Base-by-base conservation (phyloP, 2,329 filamentous ascomycete genomes). In the Fusarium sp. region DNA sequence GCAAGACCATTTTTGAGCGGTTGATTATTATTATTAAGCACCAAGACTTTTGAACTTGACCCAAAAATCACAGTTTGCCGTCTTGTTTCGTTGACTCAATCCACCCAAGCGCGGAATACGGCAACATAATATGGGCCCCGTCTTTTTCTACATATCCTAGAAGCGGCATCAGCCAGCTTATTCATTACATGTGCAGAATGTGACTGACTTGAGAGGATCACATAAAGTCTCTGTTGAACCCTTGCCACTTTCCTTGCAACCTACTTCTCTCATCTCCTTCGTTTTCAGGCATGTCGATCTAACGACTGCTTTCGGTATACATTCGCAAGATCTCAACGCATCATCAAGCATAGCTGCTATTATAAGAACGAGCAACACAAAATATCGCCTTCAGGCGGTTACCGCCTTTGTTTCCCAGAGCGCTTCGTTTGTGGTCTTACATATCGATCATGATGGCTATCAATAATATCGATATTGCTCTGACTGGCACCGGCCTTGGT, bases 401-500 rank as follows among this genome's bases (percentile, higher is more conserved):
- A 30, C 51, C 50, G 64, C 65, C 64, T 37, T 49, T 44, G 28
- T 37, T 25, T 19, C 26, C n/a, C 26, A 37, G 25, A 30, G 18
- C 42, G 19, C 41, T 34, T 31, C 31, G 14, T 30, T n/a, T 21
- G 18, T 30, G 30, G 10, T 18, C 37, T 49, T 34, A 7, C 14
- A 10, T 23, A 51, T 34, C 28, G 28, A 45, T 49, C 61, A 65
- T 58, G 37, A 75, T 75, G 71, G 55, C 51, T 58, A 37, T 50
- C 26, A 51, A 70, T 19, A 54, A 51, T 21, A 26, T 67, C 14
- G 66, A 74, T 44, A 54, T 80, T 39, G 70, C 74, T 16, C 58
- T 79, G 43, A 77, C 79, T 34, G 77, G 71, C 39, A 74, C 76
- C 26, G 78, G 78, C 25, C 71, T 84, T 14, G 78, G 61, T 37